Conservation (phyloP, 805 yeast species). For the Cyberlindnera subsufficiens region DNA sequence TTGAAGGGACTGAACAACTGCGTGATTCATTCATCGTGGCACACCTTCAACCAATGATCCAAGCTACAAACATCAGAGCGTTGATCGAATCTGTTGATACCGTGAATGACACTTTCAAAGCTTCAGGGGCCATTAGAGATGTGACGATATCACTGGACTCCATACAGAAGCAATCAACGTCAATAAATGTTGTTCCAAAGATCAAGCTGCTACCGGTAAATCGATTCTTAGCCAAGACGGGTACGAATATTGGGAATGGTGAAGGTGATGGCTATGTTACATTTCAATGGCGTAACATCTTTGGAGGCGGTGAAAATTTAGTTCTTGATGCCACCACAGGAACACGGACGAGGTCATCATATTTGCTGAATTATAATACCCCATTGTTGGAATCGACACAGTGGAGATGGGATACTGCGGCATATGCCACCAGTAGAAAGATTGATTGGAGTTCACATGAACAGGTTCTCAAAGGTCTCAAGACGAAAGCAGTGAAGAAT, state of each 20-base stretch:
- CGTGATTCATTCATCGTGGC: constrained; percentile 38
- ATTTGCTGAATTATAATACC: constrained; percentile 43
- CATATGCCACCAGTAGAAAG: constrained; percentile 44
- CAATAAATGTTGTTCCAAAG: constrained; percentile 25
- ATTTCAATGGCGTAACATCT: constrained; percentile 54
- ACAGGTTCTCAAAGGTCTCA: constrained; percentile 41
- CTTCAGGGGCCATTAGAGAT: constrained; percentile 38
- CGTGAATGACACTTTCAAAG: constrained; percentile 37
- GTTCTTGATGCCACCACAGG: constrained; percentile 53
- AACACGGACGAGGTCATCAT: constrained; percentile 52
- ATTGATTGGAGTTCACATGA: constrained; percentile 50
- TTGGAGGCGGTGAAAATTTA: constrained; percentile 66
- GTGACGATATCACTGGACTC: constrained; percentile 28
- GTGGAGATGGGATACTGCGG: constrained; percentile 50
- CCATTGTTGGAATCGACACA: constrained; percentile 43
- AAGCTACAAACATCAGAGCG: constrained; percentile 34
- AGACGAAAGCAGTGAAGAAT: constrained; percentile 26
- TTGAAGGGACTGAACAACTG: constrained; percentile 42
- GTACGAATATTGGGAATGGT: constrained; percentile 93
- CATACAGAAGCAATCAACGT: background rate
- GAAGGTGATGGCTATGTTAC: constrained; percentile 93
- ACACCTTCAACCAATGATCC: constrained; percentile 43
- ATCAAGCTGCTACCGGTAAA: constrained; percentile 47
- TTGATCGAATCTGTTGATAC: constrained; percentile 37
- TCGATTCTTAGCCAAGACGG: constrained; percentile 77